Conservation (phyloP, 2,329 filamentous ascomycete genomes). For the Phialocephala subalpina region DNA sequence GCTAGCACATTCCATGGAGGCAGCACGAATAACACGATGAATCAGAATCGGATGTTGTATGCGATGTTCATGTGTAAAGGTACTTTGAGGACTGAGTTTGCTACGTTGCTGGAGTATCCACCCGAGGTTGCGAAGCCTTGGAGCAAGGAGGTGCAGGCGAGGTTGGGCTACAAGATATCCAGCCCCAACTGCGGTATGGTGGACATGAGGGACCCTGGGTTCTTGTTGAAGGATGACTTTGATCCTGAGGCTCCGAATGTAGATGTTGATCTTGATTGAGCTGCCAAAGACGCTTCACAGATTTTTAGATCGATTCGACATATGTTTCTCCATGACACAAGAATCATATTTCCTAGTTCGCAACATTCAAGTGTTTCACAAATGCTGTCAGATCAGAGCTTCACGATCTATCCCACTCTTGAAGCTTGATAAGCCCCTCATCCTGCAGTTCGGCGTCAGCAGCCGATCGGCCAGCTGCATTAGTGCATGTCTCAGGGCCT, state of each 20-base stretch:
- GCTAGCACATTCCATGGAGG: slow-evolving; percentile 31
- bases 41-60: slow-evolving; percentile 27
- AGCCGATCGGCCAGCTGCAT: slow-evolving; percentile 9
- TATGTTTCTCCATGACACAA: neutral
- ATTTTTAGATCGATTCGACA: neutral
- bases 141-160: slow-evolving; percentile 25
- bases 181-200: slow-evolving; percentile 29
- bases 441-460: neutral
- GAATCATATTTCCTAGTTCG: neutral
- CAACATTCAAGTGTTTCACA: neutral
- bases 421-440: neutral
- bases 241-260: slow-evolving; percentile 24
- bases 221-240: slow-evolving; percentile 22
- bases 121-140: slow-evolving; percentile 26
- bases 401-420: slow-evolving; percentile 1
- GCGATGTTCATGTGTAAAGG: slow-evolving; percentile 31
- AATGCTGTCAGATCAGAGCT: neutral
- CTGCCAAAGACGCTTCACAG: neutral
- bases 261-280: slow-evolving; percentile 24
- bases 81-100: slow-evolving; percentile 26
- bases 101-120: slow-evolving; percentile 27
- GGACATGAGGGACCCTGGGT: slow-evolving; percentile 1
- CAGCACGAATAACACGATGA: slow-evolving; percentile 25
- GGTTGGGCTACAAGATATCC: slow-evolving; percentile 29
- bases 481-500: neutral